A percentile compares a stretch with the other conserved stretches of the same genome.
Evolutionary conservation across 345 rosid genomes (phyloP).

Genomic region (Acer saccharum): DNA sequence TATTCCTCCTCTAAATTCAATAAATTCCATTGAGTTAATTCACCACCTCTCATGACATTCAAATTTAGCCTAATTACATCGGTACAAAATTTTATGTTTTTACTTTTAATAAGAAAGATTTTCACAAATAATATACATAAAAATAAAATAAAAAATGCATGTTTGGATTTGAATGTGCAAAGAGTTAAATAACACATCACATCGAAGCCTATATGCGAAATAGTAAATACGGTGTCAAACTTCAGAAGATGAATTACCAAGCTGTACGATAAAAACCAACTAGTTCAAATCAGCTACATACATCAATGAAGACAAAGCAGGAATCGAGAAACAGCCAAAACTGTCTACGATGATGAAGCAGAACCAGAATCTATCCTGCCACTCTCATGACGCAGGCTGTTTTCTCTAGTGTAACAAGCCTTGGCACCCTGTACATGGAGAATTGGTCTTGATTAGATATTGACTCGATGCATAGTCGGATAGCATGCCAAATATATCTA

Average conservation of each 20-base stretch:
- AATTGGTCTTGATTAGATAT: not conserved
- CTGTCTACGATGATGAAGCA: conserved; percentile 37
- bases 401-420: conserved; percentile 67
- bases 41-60: no score
- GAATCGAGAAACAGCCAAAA: not conserved
- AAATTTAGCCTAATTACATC: no score
- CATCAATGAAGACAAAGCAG: not conserved
- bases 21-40: no score
- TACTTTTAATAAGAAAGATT: no score
- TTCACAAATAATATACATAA: not conserved
- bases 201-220: not conserved
- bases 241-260: not conserved
- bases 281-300: not conserved
- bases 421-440: conserved; percentile 71
- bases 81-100: no score
- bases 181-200: not conserved
- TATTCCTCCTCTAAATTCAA: no score
- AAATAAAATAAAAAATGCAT: no score
- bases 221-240: no score
- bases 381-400: conserved; percentile 73
- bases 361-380: conserved; percentile 7
- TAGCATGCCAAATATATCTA: not conserved
- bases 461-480: not conserved
- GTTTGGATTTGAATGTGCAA: not conserved
- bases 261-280: conserved; percentile 9